Base-by-base conservation (phyloP, 176 grass and related monocot species). In the Oryza brachyantha region DNA sequence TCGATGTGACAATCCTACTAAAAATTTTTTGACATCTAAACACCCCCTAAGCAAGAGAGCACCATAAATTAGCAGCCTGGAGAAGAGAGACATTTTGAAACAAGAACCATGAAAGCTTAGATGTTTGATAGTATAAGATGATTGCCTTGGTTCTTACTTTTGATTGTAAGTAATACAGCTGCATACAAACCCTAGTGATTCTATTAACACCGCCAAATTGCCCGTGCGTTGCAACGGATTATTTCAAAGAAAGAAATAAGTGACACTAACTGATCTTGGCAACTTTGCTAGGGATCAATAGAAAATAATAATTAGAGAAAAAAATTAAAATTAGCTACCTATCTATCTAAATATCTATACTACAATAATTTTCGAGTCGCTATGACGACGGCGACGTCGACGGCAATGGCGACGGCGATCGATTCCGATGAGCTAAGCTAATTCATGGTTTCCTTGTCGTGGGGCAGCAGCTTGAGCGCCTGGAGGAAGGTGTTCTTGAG, bases 401-500 rank as follows among this genome's bases (percentile, higher is more conserved):
- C 2, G n/a, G n/a, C n/a, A n/a, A n/a, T n/a, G n/a, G n/a, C n/a
- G 63, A 10, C 21, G 7, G 2, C 7, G 2, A 24, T 8, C 52
- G 24, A 1, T n/a, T 57, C 21, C 19, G 1, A 48, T 41, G 28
- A 64, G 39, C 7, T 45, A 45, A 39, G 4, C 25, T 32, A 38
- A 1, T 24, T 27, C 27, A 71, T 42, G 7, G 66, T 68, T 21
- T 62, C 86, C 14, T 64, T 41, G 29, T 19, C 28, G 50, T 92
- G 95, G 31, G 92, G 95, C 59, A 98, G 72, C 72, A 90, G 52
- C 45, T 68, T 85, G 58, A 94, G 89, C 29, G 95, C 92, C 41
- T 92, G 74, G 24, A 87, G 39, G 39, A 98, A 79, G n/a, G 91
- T 93, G 14, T 92, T 92, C 92, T 90, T 94, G 81, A 98, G 90